phyloP scores from a whole-genome alignment of 2,329 filamentous ascomycete genomes.

The Coleophoma crateriformis region DNA sequence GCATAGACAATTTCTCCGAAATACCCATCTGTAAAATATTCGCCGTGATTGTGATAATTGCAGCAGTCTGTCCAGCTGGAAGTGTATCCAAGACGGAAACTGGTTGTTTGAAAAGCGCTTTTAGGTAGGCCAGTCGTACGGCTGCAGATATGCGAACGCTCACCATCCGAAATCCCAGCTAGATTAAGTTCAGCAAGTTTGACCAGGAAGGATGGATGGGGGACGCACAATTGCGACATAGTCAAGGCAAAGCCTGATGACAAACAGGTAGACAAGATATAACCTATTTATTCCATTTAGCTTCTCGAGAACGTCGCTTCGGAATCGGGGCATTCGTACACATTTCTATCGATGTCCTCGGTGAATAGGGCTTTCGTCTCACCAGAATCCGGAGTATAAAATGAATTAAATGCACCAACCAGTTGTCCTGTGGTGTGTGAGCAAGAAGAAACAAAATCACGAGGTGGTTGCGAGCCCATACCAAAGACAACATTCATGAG shows the following conservation, averaged over 20 bases:
- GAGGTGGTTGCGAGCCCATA: conserved; percentile 21
- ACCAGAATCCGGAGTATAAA: conserved; percentile 36
- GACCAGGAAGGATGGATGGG: neutral
- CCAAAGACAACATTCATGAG: conserved; percentile 54
- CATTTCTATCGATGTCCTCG: conserved; percentile 37
- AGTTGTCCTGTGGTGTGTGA: conserved; percentile 18
- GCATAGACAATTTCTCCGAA: conserved; percentile 53
- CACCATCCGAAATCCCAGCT: conserved; percentile 48
- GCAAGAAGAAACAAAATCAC: neutral
- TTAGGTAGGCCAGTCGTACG: conserved; percentile 59
- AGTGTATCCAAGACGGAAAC: conserved; percentile 65
- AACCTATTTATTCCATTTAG: conserved; percentile 34
- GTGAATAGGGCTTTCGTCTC: conserved; percentile 42
- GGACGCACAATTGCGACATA: conserved; percentile 47
- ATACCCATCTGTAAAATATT: conserved; percentile 58
- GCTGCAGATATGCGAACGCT: conserved; percentile 54
- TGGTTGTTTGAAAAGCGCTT: conserved; percentile 56
- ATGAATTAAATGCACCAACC: conserved; percentile 39
- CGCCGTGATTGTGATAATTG: conserved; percentile 59
- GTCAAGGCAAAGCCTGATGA: conserved; percentile 46
- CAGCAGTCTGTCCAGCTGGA: conserved; percentile 53
- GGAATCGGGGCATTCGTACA: conserved; percentile 5
- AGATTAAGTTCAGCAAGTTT: neutral
- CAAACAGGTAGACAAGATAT: conserved; percentile 54
- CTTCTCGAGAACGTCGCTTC: neutral